A percentile compares a stretch with the other conserved stretches of the same genome.
Evolutionary conservation across 169 alveolate genomes (phyloP).

Genomic region (Plasmodium adleri): DNA sequence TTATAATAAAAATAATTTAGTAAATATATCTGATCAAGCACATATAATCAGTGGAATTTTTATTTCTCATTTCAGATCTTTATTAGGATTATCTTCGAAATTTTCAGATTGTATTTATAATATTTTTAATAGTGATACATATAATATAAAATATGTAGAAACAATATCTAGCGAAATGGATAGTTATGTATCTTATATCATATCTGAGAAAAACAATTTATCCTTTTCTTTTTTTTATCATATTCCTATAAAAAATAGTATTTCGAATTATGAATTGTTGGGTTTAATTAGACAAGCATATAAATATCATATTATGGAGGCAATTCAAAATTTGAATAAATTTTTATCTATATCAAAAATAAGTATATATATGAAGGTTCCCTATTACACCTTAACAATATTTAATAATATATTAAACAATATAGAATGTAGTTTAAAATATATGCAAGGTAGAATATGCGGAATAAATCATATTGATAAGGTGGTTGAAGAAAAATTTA

Average conservation of each 20-base stretch:
- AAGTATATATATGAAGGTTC: constrained; percentile 60
- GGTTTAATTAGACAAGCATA: constrained; percentile 54
- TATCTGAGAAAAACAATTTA: neutral
- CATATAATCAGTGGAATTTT: constrained; percentile 43
- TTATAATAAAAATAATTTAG: constrained; percentile 1
- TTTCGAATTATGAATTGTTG: constrained; percentile 26
- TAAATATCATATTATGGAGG: constrained; percentile 18
- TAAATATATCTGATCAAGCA: constrained; percentile 24
- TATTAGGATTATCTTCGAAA: constrained; percentile 39
- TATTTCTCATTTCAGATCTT: constrained; percentile 67
- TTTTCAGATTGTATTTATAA: constrained; percentile 34
- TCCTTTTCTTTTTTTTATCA: constrained; percentile 23
- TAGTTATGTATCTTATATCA: constrained; percentile 20
- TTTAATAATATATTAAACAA: constrained; percentile 42
- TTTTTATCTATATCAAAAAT: constrained; percentile 51
- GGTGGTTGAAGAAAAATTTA: constrained; percentile 7
- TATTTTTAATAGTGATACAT: constrained; percentile 40
- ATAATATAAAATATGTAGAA: constrained; percentile 27
- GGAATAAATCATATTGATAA: neutral
- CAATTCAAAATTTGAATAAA: constrained; percentile 25
- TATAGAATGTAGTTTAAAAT: constrained; percentile 53
- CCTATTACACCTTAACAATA: constrained; percentile 1
- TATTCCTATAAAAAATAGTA: constrained; percentile 41
- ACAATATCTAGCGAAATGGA: constrained; percentile 25
- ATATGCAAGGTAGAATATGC: constrained; percentile 42